Percentiles rank a stretch among this genome's conserved stretches.
These are phyloP conservation scores for Fagus sylvatica DNA, from an alignment of 306 rosid genomes.

Conservation along the genomic window DNA sequence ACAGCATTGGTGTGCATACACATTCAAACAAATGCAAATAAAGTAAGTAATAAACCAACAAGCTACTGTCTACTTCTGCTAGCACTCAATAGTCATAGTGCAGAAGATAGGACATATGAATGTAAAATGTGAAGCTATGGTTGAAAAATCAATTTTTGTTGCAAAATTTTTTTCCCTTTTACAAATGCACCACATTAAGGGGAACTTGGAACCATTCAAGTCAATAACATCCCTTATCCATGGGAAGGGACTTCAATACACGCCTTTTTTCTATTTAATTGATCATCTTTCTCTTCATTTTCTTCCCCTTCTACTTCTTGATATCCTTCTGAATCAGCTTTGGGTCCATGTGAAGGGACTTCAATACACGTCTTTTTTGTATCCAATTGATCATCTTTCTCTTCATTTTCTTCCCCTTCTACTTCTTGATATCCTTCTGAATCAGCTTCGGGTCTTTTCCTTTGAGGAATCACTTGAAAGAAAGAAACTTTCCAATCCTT, in stretches of 20 bases:
- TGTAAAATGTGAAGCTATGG: not conserved
- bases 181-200: not conserved
- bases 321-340: slow-evolving; percentile 44
- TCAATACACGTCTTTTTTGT: slow-evolving; percentile 32
- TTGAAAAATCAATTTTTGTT: not conserved
- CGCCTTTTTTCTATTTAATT: slow-evolving; percentile 30
- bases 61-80: not conserved
- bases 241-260: slow-evolving; percentile 30
- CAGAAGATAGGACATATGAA: not conserved
- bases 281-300: slow-evolving; percentile 22
- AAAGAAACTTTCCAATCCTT: slow-evolving; percentile 80
- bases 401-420: slow-evolving; percentile 39
- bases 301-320: slow-evolving; percentile 40
- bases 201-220: not conserved
- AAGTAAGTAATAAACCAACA: too few species aligned
- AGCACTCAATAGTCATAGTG: not conserved
- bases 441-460: slow-evolving; percentile 65
- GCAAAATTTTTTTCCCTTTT: not conserved
- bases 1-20: too few species aligned
- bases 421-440: slow-evolving; percentile 38
- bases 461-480: slow-evolving; percentile 82
- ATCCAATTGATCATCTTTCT: slow-evolving; percentile 21
- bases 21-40: not conserved
- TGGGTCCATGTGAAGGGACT: slow-evolving; percentile 56
- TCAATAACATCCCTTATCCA: slow-evolving; percentile 1